These are phyloP conservation scores for Prunus campanulata DNA, from an alignment of 306 rosid species.

Conservation along the genomic window DNA sequence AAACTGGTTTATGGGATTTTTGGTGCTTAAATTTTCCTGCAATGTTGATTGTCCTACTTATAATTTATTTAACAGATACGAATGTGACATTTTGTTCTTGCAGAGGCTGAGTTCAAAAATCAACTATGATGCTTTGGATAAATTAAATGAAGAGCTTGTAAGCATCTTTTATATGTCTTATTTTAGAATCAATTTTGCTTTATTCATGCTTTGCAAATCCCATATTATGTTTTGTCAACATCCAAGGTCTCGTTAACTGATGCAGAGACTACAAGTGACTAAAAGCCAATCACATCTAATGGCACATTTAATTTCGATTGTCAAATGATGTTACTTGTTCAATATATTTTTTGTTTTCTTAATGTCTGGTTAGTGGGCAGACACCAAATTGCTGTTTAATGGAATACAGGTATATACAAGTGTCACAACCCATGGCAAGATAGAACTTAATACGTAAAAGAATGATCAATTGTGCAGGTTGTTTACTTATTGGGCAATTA, in stretches of 20 bases:
- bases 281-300: too few relatives aligned
- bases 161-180: neutral
- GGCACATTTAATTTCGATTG: too few relatives aligned
- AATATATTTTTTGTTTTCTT: too few relatives aligned
- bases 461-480: neutral
- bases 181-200: neutral
- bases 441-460: neutral
- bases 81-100: constrained; percentile 1
- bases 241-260: neutral
- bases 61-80: neutral
- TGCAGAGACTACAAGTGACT: too few relatives aligned
- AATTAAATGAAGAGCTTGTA: constrained; percentile 10
- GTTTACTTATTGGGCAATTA: neutral
- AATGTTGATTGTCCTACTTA: neutral
- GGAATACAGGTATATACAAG: too few relatives aligned
- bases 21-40: neutral
- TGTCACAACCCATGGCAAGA: neutral
- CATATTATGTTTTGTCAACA: neutral
- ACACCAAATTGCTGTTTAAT: too few relatives aligned
- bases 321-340: too few relatives aligned
- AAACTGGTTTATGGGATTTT: neutral
- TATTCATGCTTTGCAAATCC: neutral
- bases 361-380: too few relatives aligned
- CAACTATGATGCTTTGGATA: constrained; percentile 4
- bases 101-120: constrained; percentile 16